Percentiles rank a stretch among this genome's conserved stretches.
Evolutionary conservation across 2,329 filamentous ascomycete genomes (phyloP).

Genomic region (Parascedosporium putredinis): DNA sequence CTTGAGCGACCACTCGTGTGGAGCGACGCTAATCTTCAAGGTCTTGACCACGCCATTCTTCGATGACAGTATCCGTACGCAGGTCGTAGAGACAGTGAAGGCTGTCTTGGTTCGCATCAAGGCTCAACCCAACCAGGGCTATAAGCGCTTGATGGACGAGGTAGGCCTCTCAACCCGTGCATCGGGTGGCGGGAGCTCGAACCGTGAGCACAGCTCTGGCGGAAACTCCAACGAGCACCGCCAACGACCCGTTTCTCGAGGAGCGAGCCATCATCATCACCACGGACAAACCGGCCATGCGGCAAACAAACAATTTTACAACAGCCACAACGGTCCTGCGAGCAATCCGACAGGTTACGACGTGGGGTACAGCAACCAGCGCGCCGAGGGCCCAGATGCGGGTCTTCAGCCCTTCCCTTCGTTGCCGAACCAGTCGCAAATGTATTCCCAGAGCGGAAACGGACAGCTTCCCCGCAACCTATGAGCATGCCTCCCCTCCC

Average conservation of each 20-base stretch:
- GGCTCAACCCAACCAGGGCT: slow-evolving; percentile 87
- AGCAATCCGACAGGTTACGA: slow-evolving; percentile 36
- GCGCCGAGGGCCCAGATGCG: slow-evolving; percentile 31
- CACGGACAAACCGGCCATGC: slow-evolving; percentile 29
- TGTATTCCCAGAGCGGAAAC: slow-evolving; percentile 37
- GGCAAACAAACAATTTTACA: slow-evolving; percentile 40
- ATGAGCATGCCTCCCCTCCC: slow-evolving; percentile 45
- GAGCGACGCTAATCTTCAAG: slow-evolving; percentile 96
- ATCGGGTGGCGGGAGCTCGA: slow-evolving; percentile 28
- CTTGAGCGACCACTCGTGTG: slow-evolving; percentile 80
- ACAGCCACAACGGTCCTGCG: slow-evolving; percentile 30
- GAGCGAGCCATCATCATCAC: slow-evolving; percentile 35
- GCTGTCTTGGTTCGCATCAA: slow-evolving; percentile 83
- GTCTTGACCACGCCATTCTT: slow-evolving; percentile 96
- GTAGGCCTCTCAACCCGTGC: slow-evolving; percentile 70
- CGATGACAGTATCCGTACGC: slow-evolving; percentile 76
- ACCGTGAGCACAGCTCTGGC: slow-evolving; percentile 32
- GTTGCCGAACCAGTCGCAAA: slow-evolving; percentile 38
- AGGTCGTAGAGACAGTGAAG: slow-evolving; percentile 87
- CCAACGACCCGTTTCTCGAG: slow-evolving; percentile 45
- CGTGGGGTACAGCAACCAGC: slow-evolving; percentile 40
- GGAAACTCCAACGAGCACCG: slow-evolving; percentile 36
- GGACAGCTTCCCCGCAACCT: slow-evolving; percentile 32
- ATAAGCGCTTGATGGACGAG: slow-evolving; percentile 98
- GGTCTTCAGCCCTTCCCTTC: slow-evolving; percentile 36